Evolutionary conservation across 179 eudicot species (phyloP).

Genomic region (Pouteria campechiana): DNA sequence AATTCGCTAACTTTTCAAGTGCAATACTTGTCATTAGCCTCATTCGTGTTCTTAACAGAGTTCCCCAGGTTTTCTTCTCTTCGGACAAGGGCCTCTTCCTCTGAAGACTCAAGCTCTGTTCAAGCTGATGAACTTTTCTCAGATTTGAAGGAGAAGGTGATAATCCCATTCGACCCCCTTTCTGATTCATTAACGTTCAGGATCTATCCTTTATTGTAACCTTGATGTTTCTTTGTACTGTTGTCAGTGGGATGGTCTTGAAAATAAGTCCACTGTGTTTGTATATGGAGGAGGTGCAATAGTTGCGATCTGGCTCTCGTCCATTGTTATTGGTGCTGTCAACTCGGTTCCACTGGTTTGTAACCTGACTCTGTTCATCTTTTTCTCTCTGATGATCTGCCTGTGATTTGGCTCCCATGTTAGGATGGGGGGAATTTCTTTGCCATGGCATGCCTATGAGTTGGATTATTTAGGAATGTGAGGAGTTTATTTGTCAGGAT

Average conservation of each 20-base stretch:
- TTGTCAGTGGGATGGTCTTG: constrained; percentile 86
- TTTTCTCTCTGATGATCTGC: not conserved
- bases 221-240: not conserved
- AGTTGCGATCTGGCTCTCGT: constrained; percentile 82
- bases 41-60: constrained; percentile 21
- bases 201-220: not conserved
- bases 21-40: no score
- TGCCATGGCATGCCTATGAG: no score
- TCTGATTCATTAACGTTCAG: not conserved
- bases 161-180: not conserved
- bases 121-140: constrained; percentile 56
- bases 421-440: no score
- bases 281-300: constrained; percentile 91
- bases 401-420: not conserved
- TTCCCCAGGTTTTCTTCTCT: constrained; percentile 47
- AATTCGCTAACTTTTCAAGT: no score
- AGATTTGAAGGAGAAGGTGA: constrained; percentile 89
- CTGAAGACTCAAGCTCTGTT: constrained; percentile 37
- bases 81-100: constrained; percentile 58
- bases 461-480: no score
- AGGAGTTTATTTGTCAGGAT: no score
- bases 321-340: constrained; percentile 73
- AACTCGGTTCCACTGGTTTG: constrained; percentile 91
- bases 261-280: constrained; percentile 92
- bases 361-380: not conserved